Conservation (phyloP, 441 rosid genomes). For the Bocquillonia castaneifolia region DNA sequence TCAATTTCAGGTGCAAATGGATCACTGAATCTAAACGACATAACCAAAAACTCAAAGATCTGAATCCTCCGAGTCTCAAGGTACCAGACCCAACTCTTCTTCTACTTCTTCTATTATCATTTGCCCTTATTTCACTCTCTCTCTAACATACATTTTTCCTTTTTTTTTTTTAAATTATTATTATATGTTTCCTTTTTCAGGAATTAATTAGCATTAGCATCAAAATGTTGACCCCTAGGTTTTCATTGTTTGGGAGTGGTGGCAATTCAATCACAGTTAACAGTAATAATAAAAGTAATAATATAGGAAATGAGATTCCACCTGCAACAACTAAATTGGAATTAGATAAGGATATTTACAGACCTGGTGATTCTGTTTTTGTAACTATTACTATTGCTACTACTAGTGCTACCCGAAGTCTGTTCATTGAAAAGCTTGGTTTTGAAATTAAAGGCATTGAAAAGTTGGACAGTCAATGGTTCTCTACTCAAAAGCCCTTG, state of each 20-base stretch:
- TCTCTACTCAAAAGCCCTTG: conserved; percentile 56
- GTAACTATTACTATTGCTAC: conserved; percentile 57
- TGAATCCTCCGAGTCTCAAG: too few relatives aligned
- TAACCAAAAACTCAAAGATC: too few relatives aligned
- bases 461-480: conserved; percentile 85
- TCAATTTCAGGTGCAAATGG: too few relatives aligned
- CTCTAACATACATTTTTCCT: too few relatives aligned
- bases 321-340: conserved; percentile 55
- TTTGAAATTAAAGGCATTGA: conserved; percentile 81
- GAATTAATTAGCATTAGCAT: too few relatives aligned
- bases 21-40: too few relatives aligned
- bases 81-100: too few relatives aligned
- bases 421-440: conserved; percentile 68
- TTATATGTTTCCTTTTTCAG: too few relatives aligned
- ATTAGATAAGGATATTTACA: conserved; percentile 71
- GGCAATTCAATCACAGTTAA: conserved; percentile 35
- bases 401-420: neutral
- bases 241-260: conserved; percentile 51
- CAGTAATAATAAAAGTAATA: conserved; percentile 18
- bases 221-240: conserved; percentile 42
- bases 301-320: conserved; percentile 24
- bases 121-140: too few relatives aligned
- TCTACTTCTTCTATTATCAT: too few relatives aligned
- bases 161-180: too few relatives aligned
- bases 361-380: conserved; percentile 75